A percentile compares a stretch with the other conserved stretches of the same genome.
phyloP scores from a whole-genome alignment of 176 grass and related monocot genomes.

The Typha latifolia region DNA sequence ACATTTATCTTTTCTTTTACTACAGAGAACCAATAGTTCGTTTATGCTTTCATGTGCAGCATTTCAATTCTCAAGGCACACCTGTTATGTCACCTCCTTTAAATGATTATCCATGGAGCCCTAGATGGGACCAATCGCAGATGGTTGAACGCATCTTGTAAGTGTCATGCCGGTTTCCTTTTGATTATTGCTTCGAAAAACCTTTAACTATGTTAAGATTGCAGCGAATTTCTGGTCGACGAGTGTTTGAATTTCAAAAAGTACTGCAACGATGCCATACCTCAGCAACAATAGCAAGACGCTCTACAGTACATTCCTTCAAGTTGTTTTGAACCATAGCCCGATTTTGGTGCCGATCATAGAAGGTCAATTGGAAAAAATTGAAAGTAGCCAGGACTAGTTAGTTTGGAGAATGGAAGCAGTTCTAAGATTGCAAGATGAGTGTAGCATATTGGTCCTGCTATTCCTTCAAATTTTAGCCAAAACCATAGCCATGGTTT shows the following conservation, averaged over 20 bases:
- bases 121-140: conserved; percentile 57
- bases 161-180: conserved; percentile 9
- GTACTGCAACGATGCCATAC: conserved; percentile 49
- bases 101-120: conserved; percentile 96
- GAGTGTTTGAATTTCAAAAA: conserved; percentile 90
- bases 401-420: too few relatives aligned
- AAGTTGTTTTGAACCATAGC: not conserved
- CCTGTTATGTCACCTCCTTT: conserved; percentile 50
- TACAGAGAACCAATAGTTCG: not conserved
- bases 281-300: conserved; percentile 32
- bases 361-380: too few relatives aligned
- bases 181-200: not conserved
- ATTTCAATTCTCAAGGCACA: conserved; percentile 53
- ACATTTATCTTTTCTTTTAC: too few relatives aligned
- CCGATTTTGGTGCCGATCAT: not conserved
- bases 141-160: conserved; percentile 91
- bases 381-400: too few relatives aligned
- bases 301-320: conserved; percentile 7
- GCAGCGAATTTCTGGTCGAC: conserved; percentile 64
- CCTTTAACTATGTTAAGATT: conserved; percentile 2
- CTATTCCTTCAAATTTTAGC: too few relatives aligned
- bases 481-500: too few relatives aligned
- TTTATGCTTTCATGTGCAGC: conserved; percentile 30
- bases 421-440: too few relatives aligned
- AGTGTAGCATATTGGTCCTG: too few relatives aligned